Evolutionary conservation across 352 stramenopile genomes (phyloP).

Genomic region (Peronospora belbahrii): DNA sequence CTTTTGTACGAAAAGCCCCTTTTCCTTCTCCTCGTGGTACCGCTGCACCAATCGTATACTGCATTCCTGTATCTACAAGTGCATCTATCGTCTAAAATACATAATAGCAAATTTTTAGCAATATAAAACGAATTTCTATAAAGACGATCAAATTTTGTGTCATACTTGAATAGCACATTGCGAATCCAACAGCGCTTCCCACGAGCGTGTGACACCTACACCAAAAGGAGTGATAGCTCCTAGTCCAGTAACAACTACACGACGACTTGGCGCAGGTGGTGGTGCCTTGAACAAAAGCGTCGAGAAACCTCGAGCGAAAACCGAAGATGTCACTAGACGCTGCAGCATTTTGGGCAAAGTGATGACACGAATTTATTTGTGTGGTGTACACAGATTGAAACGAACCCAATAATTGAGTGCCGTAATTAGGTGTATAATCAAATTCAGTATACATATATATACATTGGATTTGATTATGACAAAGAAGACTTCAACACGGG

Average conservation of each 20-base stretch:
- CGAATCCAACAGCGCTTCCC: conserved; percentile 74
- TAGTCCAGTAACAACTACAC: conserved; percentile 89
- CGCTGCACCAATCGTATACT: conserved; percentile 60
- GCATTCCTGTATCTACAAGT: conserved; percentile 51
- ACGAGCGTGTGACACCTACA: conserved; percentile 73
- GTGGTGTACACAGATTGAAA: conserved; percentile 8
- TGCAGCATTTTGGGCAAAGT: conserved; percentile 12
- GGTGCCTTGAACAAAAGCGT: conserved; percentile 60
- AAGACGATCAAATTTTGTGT: not conserved
- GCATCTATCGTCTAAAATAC: conserved; percentile 37
- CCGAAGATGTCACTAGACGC: conserved; percentile 4
- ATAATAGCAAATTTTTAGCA: conserved; percentile 1
- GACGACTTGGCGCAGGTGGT: conserved; percentile 46
- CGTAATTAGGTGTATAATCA: too few relatives aligned
- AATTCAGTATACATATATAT: too few relatives aligned
- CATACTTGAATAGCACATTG: conserved; percentile 66
- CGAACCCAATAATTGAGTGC: too few relatives aligned
- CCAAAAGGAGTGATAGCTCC: conserved; percentile 88
- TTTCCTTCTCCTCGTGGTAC: conserved; percentile 56
- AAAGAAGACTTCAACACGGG: too few relatives aligned
- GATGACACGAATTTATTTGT: not conserved
- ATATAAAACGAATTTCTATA: not conserved
- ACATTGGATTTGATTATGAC: too few relatives aligned
- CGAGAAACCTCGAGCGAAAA: conserved; percentile 35
- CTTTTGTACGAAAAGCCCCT: conserved; percentile 50